Evolutionary conservation across 2,329 filamentous ascomycete species (phyloP), one percentile per base, ranked within the genome.

Genomic region (Macrophomina phaseolina): DNA sequence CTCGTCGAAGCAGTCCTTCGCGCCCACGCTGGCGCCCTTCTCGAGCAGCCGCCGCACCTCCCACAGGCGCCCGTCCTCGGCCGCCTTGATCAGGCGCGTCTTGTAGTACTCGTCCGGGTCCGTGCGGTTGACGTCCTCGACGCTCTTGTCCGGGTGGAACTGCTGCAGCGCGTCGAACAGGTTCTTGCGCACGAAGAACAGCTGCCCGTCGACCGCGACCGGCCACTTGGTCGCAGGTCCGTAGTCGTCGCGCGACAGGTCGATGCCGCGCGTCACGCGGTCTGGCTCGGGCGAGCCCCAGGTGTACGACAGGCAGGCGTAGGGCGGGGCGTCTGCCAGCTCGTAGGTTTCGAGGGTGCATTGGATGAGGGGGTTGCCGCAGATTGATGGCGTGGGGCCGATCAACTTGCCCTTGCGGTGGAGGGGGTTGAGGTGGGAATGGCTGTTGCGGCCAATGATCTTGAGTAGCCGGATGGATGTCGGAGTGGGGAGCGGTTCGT

Each of bases 381-480:
- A 40, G 46, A 52, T 28, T 16, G 60, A 38, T 2, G 55, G 55
- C 3, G 55, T 36, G 1, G 36, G 36, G 7, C 14, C 2, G 18
- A 14, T 11, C 14, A 4, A 0, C 8, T 23, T 18, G 12, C 16
- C 14, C 12, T 34, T 53, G 32, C 6, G 7, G 52, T 9, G 30
- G 7, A 36, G n/a, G 9, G 56, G 40, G 14, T 45, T 40, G 1
- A 60, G 11, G 28, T 16, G 9, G 36, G 53, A 42, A 4, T 18
- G 36, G 56, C 40, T 32, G 14, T 28, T 16, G 45, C 60, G 28
- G 60, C 45, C n/a, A 42, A 63, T 51, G 60, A 63, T 51, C 18
- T 63, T 51, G 60, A 63, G 32, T 16, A 63, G 60, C 1, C 60
- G 45, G 60, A 63, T 63, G 5, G 60, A 63, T 11, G 60, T 63